Conservation (phyloP, 2,329 filamentous ascomycete genomes). For the Diplocarpon mali region DNA sequence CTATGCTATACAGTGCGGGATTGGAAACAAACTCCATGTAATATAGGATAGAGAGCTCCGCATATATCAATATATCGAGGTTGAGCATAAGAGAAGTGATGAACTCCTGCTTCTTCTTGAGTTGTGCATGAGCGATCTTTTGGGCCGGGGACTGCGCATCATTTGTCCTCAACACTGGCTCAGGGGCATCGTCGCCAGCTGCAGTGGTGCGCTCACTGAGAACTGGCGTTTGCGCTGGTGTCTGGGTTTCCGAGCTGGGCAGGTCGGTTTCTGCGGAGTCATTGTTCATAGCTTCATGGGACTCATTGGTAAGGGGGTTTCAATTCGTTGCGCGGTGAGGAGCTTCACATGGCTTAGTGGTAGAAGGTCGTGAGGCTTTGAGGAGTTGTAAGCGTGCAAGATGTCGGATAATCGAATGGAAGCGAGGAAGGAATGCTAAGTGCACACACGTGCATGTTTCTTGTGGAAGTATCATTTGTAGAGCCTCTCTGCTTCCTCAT, state of each 20-base stretch:
- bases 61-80: slow-evolving; percentile 52
- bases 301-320: slow-evolving; percentile 8
- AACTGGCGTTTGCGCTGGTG: neutral
- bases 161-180: slow-evolving; percentile 2
- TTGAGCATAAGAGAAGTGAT: slow-evolving; percentile 48
- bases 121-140: slow-evolving; percentile 29
- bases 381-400: neutral
- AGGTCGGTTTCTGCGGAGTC: slow-evolving; percentile 33
- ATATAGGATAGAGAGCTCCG: slow-evolving; percentile 54
- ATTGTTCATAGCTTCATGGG: slow-evolving; percentile 38
- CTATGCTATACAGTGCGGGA: neutral
- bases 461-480: no score
- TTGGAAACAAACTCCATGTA: slow-evolving; percentile 53
- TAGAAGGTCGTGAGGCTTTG: neutral
- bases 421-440: no score
- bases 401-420: neutral
- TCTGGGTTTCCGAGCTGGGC: slow-evolving; percentile 15
- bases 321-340: neutral
- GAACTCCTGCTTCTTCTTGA: slow-evolving; percentile 44
- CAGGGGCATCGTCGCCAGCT: neutral
- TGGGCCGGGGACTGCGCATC: slow-evolving; percentile 17
- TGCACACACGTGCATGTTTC: no score
- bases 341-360: slow-evolving; percentile 7
- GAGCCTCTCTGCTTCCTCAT: no score
- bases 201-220: neutral